phyloP scores from a whole-genome alignment of 2,329 filamentous ascomycete species.

The Byssothecium circinans region DNA sequence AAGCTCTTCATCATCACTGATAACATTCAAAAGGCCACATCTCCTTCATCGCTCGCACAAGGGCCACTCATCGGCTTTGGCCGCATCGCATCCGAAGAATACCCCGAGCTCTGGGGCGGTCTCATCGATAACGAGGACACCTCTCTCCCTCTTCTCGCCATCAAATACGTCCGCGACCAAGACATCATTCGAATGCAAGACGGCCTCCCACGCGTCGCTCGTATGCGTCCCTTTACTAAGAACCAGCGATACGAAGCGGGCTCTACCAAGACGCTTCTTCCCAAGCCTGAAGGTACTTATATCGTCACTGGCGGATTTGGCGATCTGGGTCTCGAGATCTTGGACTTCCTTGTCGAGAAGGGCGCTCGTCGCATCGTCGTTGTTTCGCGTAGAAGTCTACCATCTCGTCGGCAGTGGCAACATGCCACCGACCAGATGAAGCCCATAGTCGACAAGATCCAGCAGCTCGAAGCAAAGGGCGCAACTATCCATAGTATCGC shows the following conservation, averaged over 20 bases:
- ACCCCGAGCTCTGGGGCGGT: conserved; percentile 44
- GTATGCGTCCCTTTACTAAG: conserved; percentile 31
- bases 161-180: conserved; percentile 44
- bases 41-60: conserved; percentile 39
- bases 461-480: conserved; percentile 20
- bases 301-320: conserved; percentile 49
- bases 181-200: conserved; percentile 48
- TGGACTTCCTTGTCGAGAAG: conserved; percentile 44
- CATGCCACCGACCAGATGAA: conserved; percentile 11
- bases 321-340: conserved; percentile 44
- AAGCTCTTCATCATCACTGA: conserved; percentile 39
- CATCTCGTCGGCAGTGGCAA: conserved; percentile 38
- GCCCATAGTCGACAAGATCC: conserved; percentile 15
- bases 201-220: conserved; percentile 38
- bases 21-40: conserved; percentile 23
- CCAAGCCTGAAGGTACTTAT: conserved; percentile 47
- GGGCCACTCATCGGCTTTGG: conserved; percentile 41
- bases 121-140: conserved; percentile 41
- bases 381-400: conserved; percentile 43
- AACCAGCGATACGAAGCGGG: conserved; percentile 20
- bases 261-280: conserved; percentile 12
- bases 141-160: conserved; percentile 37
- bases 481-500: conserved; percentile 41
- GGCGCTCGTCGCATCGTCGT: conserved; percentile 48
- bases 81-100: conserved; percentile 46